Percentiles rank a stretch among this genome's conserved stretches.
Evolutionary conservation across 805 yeast species (phyloP).

Genomic region (Ogataea haglerorum): DNA sequence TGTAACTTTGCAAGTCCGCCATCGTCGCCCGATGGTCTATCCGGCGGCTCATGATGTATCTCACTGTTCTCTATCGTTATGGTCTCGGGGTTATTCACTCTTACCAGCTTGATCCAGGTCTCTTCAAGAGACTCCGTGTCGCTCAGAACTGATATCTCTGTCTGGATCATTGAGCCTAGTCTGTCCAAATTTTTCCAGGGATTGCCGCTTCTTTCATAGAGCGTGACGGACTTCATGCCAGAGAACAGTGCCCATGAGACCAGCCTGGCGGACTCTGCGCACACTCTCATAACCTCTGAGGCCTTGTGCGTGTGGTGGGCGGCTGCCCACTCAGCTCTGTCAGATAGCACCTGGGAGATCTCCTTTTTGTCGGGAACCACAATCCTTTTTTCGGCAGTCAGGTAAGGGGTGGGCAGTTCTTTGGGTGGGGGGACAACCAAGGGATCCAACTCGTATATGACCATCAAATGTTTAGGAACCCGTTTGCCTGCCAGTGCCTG

Average conservation of each 20-base stretch:
- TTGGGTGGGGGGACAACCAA: conserved; percentile 38
- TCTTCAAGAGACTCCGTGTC: conserved; percentile 11
- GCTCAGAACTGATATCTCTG: conserved; percentile 25
- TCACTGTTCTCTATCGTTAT: conserved; percentile 14
- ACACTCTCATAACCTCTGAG: conserved; percentile 38
- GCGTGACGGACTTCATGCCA: conserved; percentile 23
- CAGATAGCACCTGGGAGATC: conserved; percentile 29
- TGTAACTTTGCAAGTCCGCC: conserved; percentile 8
- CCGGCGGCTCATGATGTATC: not conserved
- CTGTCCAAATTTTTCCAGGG: conserved; percentile 29
- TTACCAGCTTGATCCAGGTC: conserved; percentile 25
- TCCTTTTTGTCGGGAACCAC: conserved; percentile 38
- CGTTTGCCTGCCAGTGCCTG: conserved; percentile 17
- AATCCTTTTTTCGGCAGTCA: conserved; percentile 39
- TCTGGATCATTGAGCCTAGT: conserved; percentile 24
- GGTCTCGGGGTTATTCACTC: conserved; percentile 17
- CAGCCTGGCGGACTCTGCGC: conserved; percentile 36
- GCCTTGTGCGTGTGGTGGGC: conserved; percentile 39
- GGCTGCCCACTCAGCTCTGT: conserved; percentile 39
- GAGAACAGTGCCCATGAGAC: conserved; percentile 29
- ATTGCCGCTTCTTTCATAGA: conserved; percentile 30
- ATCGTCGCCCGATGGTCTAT: not conserved
- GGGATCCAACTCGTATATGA: conserved; percentile 33
- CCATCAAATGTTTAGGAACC: conserved; percentile 33
- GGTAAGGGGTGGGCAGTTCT: conserved; percentile 41